Evolutionary conservation across 2,329 filamentous ascomycete species (phyloP).

Genomic region (Alternaria postmessia): DNA sequence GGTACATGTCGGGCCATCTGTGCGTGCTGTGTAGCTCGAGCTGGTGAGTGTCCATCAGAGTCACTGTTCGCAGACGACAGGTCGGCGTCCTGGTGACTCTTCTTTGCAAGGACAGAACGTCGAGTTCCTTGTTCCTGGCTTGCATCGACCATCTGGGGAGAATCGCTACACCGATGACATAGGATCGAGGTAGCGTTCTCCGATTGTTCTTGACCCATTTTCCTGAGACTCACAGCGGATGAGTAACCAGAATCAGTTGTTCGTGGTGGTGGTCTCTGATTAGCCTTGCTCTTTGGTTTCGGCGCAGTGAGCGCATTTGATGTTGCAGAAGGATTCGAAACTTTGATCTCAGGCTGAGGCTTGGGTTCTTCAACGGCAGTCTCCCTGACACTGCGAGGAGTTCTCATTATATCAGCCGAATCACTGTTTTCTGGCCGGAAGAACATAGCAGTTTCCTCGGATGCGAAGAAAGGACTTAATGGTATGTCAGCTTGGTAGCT

Average conservation of each 20-base stretch:
- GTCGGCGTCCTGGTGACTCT: neutral
- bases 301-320: slow-evolving; percentile 4
- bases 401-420: slow-evolving; percentile 19
- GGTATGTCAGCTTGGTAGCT: slow-evolving; percentile 43
- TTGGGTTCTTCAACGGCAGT: slow-evolving; percentile 28
- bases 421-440: slow-evolving; percentile 5
- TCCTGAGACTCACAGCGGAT: slow-evolving; percentile 44
- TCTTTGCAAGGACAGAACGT: neutral
- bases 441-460: neutral
- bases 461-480: slow-evolving; percentile 32
- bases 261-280: slow-evolving; percentile 34
- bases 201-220: slow-evolving; percentile 16
- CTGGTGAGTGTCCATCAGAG: neutral
- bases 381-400: slow-evolving; percentile 34
- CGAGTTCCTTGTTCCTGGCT: neutral
- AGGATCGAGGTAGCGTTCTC: slow-evolving; percentile 14
- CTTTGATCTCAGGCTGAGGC: slow-evolving; percentile 9
- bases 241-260: slow-evolving; percentile 53
- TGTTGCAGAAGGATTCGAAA: slow-evolving; percentile 17
- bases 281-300: slow-evolving; percentile 11
- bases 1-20: slow-evolving; percentile 13
- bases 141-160: slow-evolving; percentile 6
- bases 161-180: slow-evolving; percentile 13
- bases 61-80: neutral
- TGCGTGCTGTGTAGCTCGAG: slow-evolving; percentile 6